phyloP scores from a whole-genome alignment of 371 early-diverging fungal species.

The Massospora cicadina region DNA sequence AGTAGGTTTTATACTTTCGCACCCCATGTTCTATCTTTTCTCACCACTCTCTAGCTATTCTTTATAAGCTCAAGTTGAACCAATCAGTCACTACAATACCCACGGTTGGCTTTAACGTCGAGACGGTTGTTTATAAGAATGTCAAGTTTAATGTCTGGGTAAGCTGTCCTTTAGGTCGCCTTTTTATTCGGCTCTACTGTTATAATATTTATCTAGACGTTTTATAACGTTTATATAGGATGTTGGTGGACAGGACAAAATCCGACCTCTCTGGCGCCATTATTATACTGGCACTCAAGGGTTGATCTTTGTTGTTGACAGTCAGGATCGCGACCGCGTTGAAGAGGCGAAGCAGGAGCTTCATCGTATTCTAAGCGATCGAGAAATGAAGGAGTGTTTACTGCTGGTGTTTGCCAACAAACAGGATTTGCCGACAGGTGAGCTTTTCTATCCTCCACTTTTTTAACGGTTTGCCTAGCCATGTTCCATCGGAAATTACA shows the following conservation, averaged over 20 bases:
- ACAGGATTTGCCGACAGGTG: slow-evolving; percentile 63
- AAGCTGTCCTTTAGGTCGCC: slow-evolving; percentile 13
- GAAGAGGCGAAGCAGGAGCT: slow-evolving; percentile 69
- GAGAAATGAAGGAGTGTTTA: slow-evolving; percentile 67
- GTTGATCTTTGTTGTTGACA: slow-evolving; percentile 73
- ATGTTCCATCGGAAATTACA: slow-evolving; percentile 63
- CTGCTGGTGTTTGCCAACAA: slow-evolving; percentile 75
- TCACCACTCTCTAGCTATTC: slow-evolving; percentile 35
- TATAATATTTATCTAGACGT: not conserved
- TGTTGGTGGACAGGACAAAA: slow-evolving; percentile 82
- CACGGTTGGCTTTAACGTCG: slow-evolving; percentile 77
- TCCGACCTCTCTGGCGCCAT: slow-evolving; percentile 75
- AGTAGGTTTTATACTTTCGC: slow-evolving; percentile 27
- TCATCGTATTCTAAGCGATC: slow-evolving; percentile 57
- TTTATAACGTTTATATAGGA: slow-evolving; percentile 27
- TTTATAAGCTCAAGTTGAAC: slow-evolving; percentile 74
- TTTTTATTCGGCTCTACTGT: not conserved
- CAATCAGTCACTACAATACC: slow-evolving; percentile 77
- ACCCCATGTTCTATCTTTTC: not conserved
- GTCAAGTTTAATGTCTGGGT: slow-evolving; percentile 80
- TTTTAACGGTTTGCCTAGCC: slow-evolving; percentile 18
- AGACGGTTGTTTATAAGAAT: slow-evolving; percentile 76
- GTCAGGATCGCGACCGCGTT: slow-evolving; percentile 64
- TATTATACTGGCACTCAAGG: slow-evolving; percentile 78
- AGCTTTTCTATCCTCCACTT: not conserved